These are phyloP conservation scores for Yueomyces sp. DNA, from an alignment of 805 yeast species.

Conservation along the genomic window DNA sequence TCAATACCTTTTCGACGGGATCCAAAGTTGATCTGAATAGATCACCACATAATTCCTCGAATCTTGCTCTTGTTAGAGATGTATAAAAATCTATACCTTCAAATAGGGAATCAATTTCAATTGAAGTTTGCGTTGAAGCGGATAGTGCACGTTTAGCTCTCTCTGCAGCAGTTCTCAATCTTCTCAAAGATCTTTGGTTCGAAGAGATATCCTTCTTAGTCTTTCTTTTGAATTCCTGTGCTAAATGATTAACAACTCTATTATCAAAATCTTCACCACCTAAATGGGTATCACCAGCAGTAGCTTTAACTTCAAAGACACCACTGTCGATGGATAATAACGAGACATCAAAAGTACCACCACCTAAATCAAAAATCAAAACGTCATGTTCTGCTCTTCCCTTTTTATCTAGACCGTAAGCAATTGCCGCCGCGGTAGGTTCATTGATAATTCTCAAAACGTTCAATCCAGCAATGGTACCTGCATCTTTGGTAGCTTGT, in stretches of 20 bases:
- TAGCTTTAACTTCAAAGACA: slow-evolving; percentile 90
- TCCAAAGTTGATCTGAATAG: slow-evolving; percentile 85
- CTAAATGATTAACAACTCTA: slow-evolving; percentile 81
- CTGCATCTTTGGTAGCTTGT: slow-evolving; percentile 96
- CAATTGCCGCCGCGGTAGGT: slow-evolving; percentile 95
- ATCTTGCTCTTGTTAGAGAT: slow-evolving; percentile 90
- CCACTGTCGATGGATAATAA: slow-evolving; percentile 84
- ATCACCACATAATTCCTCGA: slow-evolving; percentile 89
- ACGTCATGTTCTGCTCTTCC: slow-evolving; percentile 74
- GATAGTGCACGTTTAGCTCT: slow-evolving; percentile 96
- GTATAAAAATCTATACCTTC: slow-evolving; percentile 95
- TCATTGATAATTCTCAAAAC: slow-evolving; percentile 89
- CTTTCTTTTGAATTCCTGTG: slow-evolving; percentile 88
- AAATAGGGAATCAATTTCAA: slow-evolving; percentile 84
- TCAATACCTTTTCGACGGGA: slow-evolving; percentile 88
- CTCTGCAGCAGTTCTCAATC: slow-evolving; percentile 95
- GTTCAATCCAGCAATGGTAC: slow-evolving; percentile 87
- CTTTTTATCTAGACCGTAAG: slow-evolving; percentile 77
- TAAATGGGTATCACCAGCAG: slow-evolving; percentile 54
- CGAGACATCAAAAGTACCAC: slow-evolving; percentile 95
- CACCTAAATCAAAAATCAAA: slow-evolving; percentile 86
- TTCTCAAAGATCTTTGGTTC: slow-evolving; percentile 90
- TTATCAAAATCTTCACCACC: slow-evolving; percentile 33
- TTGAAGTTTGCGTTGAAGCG: slow-evolving; percentile 84
- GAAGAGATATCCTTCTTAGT: slow-evolving; percentile 76